These are phyloP conservation scores for Ananas comosus DNA, from an alignment of 176 grass and related monocot genomes.

Conservation along the genomic window DNA sequence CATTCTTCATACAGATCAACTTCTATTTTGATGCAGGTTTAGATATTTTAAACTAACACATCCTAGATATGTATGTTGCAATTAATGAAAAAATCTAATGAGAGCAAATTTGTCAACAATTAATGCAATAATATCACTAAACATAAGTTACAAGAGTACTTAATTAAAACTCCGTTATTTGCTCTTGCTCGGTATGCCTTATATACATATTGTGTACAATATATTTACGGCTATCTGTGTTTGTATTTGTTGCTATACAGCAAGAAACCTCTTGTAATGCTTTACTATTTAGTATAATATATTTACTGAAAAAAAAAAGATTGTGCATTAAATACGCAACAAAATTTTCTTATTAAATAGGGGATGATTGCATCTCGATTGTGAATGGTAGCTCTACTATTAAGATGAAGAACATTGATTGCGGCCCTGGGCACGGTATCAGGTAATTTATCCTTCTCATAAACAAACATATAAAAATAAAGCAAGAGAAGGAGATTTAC, in stretches of 20 bases:
- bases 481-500: not conserved
- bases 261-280: not conserved
- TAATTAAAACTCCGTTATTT: too few relatives aligned
- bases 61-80: too few relatives aligned
- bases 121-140: too few relatives aligned
- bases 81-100: too few relatives aligned
- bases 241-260: not conserved
- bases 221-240: not conserved
- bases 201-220: not conserved
- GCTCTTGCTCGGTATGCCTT: not conserved
- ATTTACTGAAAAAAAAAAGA: not conserved
- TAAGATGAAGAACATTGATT: conserved; percentile 54
- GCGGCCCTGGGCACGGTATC: conserved; percentile 83
- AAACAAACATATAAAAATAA: not conserved
- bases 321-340: not conserved
- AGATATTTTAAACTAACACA: too few relatives aligned
- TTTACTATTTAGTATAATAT: not conserved
- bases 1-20: too few relatives aligned
- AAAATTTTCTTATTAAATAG: conserved; percentile 14
- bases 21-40: too few relatives aligned
- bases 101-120: too few relatives aligned
- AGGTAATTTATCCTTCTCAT: conserved; percentile 21
- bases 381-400: conserved; percentile 63
- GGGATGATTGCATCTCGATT: conserved; percentile 91
- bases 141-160: too few relatives aligned